Conservation (phyloP, 495 filamentous ascomycete genomes). For the Barbatosphaeria neglecta region DNA sequence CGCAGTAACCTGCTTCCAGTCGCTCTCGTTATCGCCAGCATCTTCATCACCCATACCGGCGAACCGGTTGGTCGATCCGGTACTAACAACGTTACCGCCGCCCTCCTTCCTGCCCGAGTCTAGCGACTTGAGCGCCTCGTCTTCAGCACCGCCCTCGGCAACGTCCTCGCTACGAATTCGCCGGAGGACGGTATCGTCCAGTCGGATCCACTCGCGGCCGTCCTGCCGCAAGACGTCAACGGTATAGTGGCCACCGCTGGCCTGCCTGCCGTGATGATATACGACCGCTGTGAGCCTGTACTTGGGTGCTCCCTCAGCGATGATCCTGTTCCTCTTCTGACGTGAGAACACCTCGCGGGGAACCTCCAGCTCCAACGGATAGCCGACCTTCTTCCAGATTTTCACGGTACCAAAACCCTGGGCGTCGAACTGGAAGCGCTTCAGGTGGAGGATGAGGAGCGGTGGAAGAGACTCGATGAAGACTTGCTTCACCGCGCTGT, state of each 20-base stretch:
- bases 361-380: constrained; percentile 88
- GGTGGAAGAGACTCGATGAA: constrained; percentile 89
- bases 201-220: constrained; percentile 83
- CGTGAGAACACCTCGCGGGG: constrained; percentile 84
- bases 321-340: constrained; percentile 52
- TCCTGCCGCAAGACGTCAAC: constrained; percentile 93
- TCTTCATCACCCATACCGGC: constrained; percentile 57
- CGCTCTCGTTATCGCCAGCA: constrained; percentile 54
- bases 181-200: constrained; percentile 87
- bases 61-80: constrained; percentile 44
- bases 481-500: constrained; percentile 80
- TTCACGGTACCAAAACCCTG: constrained; percentile 80
- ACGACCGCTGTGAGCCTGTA: constrained; percentile 87
- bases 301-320: constrained; percentile 51
- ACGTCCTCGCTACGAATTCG: constrained; percentile 84
- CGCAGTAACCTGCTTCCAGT: constrained; percentile 79
- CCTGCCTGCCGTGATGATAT: constrained; percentile 95
- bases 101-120: constrained; percentile 32
- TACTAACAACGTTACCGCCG: constrained; percentile 7
- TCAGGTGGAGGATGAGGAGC: constrained; percentile 87
- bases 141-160: constrained; percentile 71
- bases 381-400: constrained; percentile 96
- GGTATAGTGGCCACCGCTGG: constrained; percentile 90
- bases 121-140: constrained; percentile 56
- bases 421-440: constrained; percentile 92